Conservation (phyloP, 208 protist species). For the Trypanosoma vivax region DNA sequence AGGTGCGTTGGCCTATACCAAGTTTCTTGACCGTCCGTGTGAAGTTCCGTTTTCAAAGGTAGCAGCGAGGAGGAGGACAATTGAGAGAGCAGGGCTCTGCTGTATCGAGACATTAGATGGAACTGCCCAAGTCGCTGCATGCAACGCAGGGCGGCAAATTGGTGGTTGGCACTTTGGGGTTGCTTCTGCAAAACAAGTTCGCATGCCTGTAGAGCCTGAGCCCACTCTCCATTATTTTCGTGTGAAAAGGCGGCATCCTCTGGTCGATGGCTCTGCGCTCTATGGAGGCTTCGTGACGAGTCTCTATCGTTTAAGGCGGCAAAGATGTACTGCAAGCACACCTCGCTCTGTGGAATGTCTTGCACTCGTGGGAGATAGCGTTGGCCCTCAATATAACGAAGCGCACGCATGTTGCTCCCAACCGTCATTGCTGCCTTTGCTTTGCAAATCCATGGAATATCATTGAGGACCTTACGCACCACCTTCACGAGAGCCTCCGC, state of each 20-base stretch:
- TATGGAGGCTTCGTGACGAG: conserved; percentile 67
- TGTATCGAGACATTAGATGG: conserved; percentile 80
- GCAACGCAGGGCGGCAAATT: conserved; percentile 73
- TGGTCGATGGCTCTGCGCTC: conserved; percentile 23
- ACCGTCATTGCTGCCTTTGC: conserved; percentile 52
- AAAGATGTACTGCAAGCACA: conserved; percentile 78
- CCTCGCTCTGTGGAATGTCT: conserved; percentile 4
- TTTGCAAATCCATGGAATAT: conserved; percentile 29
- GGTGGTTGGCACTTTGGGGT: conserved; percentile 53
- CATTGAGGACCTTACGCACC: conserved; percentile 33
- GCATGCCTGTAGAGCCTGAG: conserved; percentile 54
- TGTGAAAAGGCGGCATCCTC: conserved; percentile 70
- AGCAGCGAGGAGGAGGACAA: background rate
- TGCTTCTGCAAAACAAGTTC: conserved; percentile 77
- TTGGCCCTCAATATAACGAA: conserved; percentile 65
- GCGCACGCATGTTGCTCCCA: conserved; percentile 71
- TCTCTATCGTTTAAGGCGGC: conserved; percentile 72
- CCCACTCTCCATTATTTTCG: conserved; percentile 86
- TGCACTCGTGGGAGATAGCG: conserved; percentile 35
- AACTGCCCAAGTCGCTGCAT: conserved; percentile 82
- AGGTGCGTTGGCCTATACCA: conserved; percentile 8
- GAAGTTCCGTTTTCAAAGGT: too few relatives aligned
- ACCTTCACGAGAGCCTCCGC: conserved; percentile 27
- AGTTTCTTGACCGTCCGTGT: background rate
- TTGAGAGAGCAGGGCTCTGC: conserved; percentile 19